A percentile compares a stretch with the other conserved stretches of the same genome.
phyloP scores from a whole-genome alignment of 345 rosid genomes.

The Cardamine resedifolia region DNA sequence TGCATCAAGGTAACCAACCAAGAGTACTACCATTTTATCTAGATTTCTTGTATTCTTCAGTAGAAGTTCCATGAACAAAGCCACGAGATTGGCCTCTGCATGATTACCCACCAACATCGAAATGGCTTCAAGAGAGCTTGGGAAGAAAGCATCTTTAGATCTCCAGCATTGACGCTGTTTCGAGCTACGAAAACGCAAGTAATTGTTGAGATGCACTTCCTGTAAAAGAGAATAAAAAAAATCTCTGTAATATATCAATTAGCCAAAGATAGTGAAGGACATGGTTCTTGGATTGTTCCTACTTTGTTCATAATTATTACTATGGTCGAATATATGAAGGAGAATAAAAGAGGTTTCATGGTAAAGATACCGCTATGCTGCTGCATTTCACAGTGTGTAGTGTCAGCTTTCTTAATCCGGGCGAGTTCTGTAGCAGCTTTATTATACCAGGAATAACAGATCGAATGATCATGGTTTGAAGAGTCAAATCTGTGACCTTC shows the following conservation, averaged over 20 bases:
- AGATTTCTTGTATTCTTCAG: constrained; percentile 28
- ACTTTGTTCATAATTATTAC: not conserved
- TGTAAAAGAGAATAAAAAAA: not conserved
- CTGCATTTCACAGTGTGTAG: constrained; percentile 33
- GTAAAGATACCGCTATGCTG: constrained; percentile 33
- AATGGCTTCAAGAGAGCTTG: constrained; percentile 26
- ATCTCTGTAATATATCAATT: not conserved
- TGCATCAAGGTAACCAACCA: constrained; percentile 35
- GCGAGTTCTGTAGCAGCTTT: constrained; percentile 34
- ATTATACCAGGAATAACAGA: constrained; percentile 40
- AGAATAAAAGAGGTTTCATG: not conserved
- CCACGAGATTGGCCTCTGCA: constrained; percentile 33
- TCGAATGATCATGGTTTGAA: constrained; percentile 35
- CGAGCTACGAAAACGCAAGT: constrained; percentile 26
- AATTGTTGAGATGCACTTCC: constrained; percentile 32
- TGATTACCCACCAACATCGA: constrained; percentile 36
- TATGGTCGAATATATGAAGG: not conserved
- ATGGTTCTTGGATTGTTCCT: not conserved
- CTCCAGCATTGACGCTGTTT: constrained; percentile 29
- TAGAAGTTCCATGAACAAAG: constrained; percentile 29
- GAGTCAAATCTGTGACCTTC: constrained; percentile 24
- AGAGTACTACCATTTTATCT: constrained; percentile 34
- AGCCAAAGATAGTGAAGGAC: not conserved
- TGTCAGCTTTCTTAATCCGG: constrained; percentile 37
- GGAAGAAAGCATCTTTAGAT: constrained; percentile 23